Conservation (phyloP, 352 stramenopile genomes). For the Thalassiosira hispida region DNA sequence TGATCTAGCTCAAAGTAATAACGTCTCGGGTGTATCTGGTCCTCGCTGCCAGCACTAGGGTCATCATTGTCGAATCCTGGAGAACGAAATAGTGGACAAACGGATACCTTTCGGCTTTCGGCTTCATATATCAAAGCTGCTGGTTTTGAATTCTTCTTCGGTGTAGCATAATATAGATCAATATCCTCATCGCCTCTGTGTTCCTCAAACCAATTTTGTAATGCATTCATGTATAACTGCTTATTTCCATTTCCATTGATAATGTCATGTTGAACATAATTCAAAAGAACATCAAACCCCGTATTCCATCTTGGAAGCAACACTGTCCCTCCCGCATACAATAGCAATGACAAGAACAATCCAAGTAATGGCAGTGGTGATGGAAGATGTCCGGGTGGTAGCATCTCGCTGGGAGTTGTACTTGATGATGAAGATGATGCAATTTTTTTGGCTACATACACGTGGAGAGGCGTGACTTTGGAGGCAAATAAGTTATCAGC, state of each 20-base stretch:
- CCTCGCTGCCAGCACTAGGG: background rate
- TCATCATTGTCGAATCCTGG: conserved; percentile 1
- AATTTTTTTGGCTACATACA: conserved; percentile 43
- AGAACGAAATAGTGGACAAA: conserved; percentile 26
- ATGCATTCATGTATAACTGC: conserved; percentile 4
- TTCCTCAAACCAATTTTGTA: conserved; percentile 33
- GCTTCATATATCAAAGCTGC: conserved; percentile 33
- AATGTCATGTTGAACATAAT: conserved; percentile 38
- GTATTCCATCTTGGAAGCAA: conserved; percentile 66
- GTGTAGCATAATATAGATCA: conserved; percentile 30
- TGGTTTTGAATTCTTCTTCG: conserved; percentile 20
- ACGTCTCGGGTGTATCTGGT: conserved; percentile 9
- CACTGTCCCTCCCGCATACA: conserved; percentile 47
- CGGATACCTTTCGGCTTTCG: conserved; percentile 9
- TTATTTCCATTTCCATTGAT: background rate
- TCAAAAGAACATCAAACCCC: conserved; percentile 33
- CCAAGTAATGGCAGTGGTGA: conserved; percentile 52
- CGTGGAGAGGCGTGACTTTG: conserved; percentile 43
- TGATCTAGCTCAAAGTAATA: conserved; percentile 40
- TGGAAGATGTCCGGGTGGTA: conserved; percentile 61
- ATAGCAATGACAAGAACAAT: conserved; percentile 43
- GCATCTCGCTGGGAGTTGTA: conserved; percentile 14
- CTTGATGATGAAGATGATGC: conserved; percentile 11
- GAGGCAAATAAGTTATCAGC: conserved; percentile 8
- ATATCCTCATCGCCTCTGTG: conserved; percentile 7